These are phyloP conservation scores for Alloteropsis semialata DNA, from an alignment of 176 grass and related monocot genomes.

Conservation along the genomic window DNA sequence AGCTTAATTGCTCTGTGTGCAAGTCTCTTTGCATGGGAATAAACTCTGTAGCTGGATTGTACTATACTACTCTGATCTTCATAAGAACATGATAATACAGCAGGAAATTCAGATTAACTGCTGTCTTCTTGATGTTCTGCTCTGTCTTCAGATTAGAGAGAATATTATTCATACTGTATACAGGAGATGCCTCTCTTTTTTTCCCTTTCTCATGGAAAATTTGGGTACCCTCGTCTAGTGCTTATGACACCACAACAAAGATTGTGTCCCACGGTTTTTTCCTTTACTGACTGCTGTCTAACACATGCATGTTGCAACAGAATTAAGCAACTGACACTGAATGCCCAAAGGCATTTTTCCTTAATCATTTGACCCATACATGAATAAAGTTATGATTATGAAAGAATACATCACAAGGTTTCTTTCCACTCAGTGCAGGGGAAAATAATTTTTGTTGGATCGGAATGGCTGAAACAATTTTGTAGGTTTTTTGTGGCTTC, in stretches of 20 bases:
- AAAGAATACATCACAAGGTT: not conserved
- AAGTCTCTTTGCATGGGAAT: not conserved
- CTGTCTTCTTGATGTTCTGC: not conserved
- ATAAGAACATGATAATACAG: not conserved
- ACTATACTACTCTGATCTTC: not conserved
- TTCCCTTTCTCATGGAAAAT: not conserved
- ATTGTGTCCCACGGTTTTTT: not conserved
- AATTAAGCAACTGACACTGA: not conserved
- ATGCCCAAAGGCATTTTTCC: not conserved
- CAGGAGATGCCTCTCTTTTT: not conserved
- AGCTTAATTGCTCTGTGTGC: not conserved
- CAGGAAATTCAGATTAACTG: not conserved
- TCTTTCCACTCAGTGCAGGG: not conserved
- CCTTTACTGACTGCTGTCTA: not conserved
- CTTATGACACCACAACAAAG: not conserved
- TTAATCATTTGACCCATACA: not conserved
- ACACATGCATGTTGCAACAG: not conserved
- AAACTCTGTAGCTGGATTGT: not conserved
- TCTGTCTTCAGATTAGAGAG: not conserved
- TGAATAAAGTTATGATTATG: not conserved
- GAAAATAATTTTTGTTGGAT: not conserved
- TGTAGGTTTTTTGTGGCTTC: not conserved
- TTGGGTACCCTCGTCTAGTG: not conserved
- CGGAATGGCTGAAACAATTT: not conserved
- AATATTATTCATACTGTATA: not conserved